These are phyloP conservation scores for Hanseniaspora valbyensis DNA, from an alignment of 805 yeast species.

Conservation along the genomic window DNA sequence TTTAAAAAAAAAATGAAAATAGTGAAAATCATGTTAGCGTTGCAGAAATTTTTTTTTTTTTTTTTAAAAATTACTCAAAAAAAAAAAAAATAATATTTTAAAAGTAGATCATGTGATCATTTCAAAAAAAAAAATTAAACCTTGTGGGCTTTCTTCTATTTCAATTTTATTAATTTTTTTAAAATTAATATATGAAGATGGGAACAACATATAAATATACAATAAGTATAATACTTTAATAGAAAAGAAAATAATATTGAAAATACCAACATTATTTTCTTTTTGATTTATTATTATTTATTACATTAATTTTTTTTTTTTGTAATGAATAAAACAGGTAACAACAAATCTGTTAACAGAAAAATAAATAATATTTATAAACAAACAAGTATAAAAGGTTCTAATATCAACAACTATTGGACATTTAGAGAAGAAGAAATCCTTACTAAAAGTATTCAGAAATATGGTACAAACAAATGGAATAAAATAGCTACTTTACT, in stretches of 20 bases:
- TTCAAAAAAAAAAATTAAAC: too few species aligned
- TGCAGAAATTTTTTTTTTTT: background rate
- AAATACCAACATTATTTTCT: too few species aligned
- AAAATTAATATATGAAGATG: too few species aligned
- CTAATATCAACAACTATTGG: slow-evolving; percentile 54
- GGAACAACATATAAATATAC: too few species aligned
- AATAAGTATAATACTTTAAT: too few species aligned
- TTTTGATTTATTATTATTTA: too few species aligned
- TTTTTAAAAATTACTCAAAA: background rate
- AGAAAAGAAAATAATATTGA: background rate
- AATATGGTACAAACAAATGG: slow-evolving; percentile 94
- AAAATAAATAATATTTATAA: slow-evolving; percentile 8
- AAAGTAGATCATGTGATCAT: background rate
- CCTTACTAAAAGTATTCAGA: slow-evolving; percentile 78
- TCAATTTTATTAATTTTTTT: too few species aligned
- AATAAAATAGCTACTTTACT: slow-evolving; percentile 77
- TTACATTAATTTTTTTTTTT: too few species aligned
- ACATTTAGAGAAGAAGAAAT: slow-evolving; percentile 76
- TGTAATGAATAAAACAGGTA: background rate
- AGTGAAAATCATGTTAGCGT: background rate
- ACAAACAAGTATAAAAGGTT: slow-evolving; percentile 39
- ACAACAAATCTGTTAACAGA: background rate
- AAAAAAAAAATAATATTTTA: too few species aligned
- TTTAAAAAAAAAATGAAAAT: too few species aligned
- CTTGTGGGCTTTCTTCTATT: too few species aligned